Evolutionary conservation across 345 rosid species (phyloP).

Genomic region (Conringia planisiliqua): DNA sequence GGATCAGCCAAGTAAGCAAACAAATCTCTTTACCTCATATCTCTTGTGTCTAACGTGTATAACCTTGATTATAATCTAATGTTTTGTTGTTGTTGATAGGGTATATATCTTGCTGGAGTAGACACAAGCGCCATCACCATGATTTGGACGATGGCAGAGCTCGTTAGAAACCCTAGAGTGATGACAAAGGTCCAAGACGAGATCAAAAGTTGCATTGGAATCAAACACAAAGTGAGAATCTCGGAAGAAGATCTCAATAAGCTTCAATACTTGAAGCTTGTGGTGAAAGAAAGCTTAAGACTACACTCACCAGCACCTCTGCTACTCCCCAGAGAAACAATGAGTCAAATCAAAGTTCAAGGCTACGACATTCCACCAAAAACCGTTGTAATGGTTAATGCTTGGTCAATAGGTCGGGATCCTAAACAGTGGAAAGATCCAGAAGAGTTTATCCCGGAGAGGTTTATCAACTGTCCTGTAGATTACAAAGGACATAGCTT

Average conservation of each 20-base stretch:
- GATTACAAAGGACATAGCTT: conserved; percentile 43
- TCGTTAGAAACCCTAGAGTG: conserved; percentile 6
- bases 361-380: conserved; percentile 39
- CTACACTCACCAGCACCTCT: conserved; percentile 50
- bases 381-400: conserved; percentile 33
- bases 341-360: conserved; percentile 27
- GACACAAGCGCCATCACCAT: conserved; percentile 14
- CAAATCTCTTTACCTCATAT: no score
- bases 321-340: conserved; percentile 39
- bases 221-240: conserved; percentile 5
- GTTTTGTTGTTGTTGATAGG: conserved; percentile 22
- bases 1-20: background rate
- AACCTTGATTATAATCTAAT: no score
- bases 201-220: background rate
- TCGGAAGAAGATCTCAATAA: conserved; percentile 30
- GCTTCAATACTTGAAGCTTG: conserved; percentile 37
- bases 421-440: conserved; percentile 40
- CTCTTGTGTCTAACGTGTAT: no score
- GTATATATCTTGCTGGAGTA: conserved; percentile 30
- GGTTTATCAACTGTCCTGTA: conserved; percentile 34
- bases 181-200: conserved; percentile 18
- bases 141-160: conserved; percentile 1
- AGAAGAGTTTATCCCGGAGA: conserved; percentile 40
- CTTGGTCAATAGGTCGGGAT: conserved; percentile 45
- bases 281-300: conserved; percentile 48